A percentile compares a stretch with the other conserved stretches of the same genome.
phyloP scores from a whole-genome alignment of 202 grass and related monocot species.

The Eragrostis tef region DNA sequence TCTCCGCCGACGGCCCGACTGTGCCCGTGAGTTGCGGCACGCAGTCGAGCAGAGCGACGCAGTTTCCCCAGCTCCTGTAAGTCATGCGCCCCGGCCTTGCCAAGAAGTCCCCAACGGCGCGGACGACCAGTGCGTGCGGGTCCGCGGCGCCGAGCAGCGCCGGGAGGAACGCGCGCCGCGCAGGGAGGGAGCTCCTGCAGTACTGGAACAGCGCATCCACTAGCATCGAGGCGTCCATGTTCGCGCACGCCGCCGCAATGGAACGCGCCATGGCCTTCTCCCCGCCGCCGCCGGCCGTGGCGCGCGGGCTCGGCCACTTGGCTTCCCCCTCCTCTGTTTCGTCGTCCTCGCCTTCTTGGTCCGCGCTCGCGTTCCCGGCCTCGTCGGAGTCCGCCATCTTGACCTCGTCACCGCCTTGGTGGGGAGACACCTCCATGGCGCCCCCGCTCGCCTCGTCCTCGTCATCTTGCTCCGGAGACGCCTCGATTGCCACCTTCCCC shows the following conservation, averaged over 20 bases:
- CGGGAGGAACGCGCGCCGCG: slow-evolving; percentile 44
- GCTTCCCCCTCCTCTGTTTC: background rate
- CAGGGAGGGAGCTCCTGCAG: slow-evolving; percentile 5
- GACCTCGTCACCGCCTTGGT: background rate
- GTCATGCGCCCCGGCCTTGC: slow-evolving; percentile 7
- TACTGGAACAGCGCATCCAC: slow-evolving; percentile 32
- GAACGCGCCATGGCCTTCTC: slow-evolving; percentile 17
- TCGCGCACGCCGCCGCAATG: slow-evolving; percentile 41
- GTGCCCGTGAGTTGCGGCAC: slow-evolving; percentile 2
- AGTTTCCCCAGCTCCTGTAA: slow-evolving; percentile 42
- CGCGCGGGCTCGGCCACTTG: background rate
- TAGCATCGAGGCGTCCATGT: slow-evolving; percentile 45
- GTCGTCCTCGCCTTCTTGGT: background rate
- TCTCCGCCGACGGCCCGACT: background rate
- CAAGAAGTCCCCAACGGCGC: slow-evolving; percentile 47
- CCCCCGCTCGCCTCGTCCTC: background rate
- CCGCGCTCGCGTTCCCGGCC: background rate
- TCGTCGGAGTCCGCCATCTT: background rate
- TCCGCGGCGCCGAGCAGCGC: slow-evolving; percentile 50
- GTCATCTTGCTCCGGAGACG: background rate
- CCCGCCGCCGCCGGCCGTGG: background rate
- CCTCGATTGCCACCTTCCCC: background rate
- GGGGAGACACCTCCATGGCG: background rate
- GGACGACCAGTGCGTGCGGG: slow-evolving; percentile 50
- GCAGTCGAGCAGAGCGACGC: slow-evolving; percentile 23